phyloP scores from a whole-genome alignment of 306 rosid genomes.

The Sechiopsis laciniata region DNA sequence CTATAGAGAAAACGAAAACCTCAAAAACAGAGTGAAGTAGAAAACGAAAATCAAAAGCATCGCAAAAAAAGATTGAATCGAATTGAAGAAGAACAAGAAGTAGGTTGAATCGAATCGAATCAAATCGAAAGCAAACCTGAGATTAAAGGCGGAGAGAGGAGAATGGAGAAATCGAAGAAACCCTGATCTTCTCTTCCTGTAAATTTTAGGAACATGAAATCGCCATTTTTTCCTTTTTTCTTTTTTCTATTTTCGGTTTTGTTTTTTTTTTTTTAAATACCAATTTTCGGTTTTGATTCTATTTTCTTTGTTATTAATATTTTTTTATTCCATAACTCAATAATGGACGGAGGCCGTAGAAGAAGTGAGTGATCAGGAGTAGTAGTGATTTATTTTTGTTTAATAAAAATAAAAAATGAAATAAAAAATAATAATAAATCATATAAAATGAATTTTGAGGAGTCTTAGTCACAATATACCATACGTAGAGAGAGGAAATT shows the following conservation, averaged over 20 bases:
- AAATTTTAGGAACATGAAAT: slow-evolving; percentile 13
- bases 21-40: slow-evolving; percentile 1
- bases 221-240: background rate
- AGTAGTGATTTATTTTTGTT: too few relatives aligned
- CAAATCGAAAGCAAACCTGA: background rate
- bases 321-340: too few relatives aligned
- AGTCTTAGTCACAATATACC: too few relatives aligned
- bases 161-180: slow-evolving; percentile 6
- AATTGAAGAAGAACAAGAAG: background rate
- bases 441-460: too few relatives aligned
- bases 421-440: too few relatives aligned
- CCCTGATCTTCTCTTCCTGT: slow-evolving; percentile 20
- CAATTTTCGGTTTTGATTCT: too few relatives aligned
- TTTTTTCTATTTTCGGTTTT: background rate
- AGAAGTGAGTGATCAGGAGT: too few relatives aligned
- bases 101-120: background rate
- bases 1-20: background rate
- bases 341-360: too few relatives aligned
- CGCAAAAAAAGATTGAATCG: background rate
- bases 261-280: too few relatives aligned
- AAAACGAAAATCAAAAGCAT: background rate
- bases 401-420: too few relatives aligned
- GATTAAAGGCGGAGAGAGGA: slow-evolving; percentile 15
- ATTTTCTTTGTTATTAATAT: too few relatives aligned
- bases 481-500: background rate